These are phyloP conservation scores for Podaxis sp. DNA, from an alignment of 768 basidiomycete genomes.

Conservation along the genomic window DNA sequence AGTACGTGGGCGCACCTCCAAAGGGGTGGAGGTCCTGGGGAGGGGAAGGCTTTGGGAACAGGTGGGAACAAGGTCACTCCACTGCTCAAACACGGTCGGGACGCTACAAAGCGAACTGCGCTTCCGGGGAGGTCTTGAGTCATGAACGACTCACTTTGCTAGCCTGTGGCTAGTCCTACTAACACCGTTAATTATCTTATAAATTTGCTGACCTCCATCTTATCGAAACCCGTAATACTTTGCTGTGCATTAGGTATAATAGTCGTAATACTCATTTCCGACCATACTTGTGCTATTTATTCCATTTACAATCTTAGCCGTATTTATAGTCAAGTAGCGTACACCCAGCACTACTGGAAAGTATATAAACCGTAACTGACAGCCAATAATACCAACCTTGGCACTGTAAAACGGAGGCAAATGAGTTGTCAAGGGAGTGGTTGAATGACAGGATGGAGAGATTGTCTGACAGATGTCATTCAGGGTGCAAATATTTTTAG, in stretches of 20 bases:
- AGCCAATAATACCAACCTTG: not conserved
- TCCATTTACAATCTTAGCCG: not conserved
- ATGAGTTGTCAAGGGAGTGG: constrained; percentile 2
- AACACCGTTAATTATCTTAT: not conserved
- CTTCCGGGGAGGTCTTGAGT: constrained; percentile 6
- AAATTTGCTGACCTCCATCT: not conserved
- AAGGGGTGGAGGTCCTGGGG: constrained; percentile 30
- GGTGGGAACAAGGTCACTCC: constrained; percentile 83
- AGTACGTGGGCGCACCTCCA: constrained; percentile 50
- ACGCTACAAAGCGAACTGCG: constrained; percentile 55
- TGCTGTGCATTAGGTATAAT: not conserved
- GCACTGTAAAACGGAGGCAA: not conserved
- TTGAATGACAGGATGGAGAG: not conserved
- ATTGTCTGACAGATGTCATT: not conserved
- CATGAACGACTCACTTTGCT: not conserved
- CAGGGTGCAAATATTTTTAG: not conserved
- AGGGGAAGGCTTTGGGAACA: constrained; percentile 71
- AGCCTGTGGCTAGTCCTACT: not conserved
- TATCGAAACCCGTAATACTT: constrained; percentile 1
- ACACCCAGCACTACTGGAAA: not conserved
- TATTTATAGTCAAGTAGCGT: constrained; percentile 7
- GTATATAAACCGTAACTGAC: not conserved
- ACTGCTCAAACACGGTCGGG: constrained; percentile 85
- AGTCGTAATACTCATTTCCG: not conserved
- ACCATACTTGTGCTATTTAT: not conserved